Conservation (phyloP, 2,329 filamentous ascomycete species). For the Dothideomycetidae sp. region DNA sequence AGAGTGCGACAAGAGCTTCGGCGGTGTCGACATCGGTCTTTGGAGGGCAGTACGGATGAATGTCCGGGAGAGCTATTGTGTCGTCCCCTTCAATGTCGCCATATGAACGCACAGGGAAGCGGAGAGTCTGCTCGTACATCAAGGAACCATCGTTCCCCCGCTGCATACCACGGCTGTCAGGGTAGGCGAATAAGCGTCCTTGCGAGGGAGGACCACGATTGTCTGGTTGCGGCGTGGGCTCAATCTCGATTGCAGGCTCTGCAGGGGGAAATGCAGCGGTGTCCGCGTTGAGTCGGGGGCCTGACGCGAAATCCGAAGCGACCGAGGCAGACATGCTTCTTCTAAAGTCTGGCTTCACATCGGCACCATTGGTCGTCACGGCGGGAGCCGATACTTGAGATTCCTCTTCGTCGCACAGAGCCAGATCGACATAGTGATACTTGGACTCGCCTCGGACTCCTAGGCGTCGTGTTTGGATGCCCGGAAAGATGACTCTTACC, state of each 20-base stretch:
- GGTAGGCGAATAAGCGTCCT: conserved; percentile 33
- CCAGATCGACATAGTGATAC: conserved; percentile 67
- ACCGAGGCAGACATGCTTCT: conserved; percentile 20
- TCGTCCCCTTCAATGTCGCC: conserved; percentile 49
- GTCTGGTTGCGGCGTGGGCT: conserved; percentile 17
- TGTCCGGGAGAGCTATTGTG: conserved; percentile 66
- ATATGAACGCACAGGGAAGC: conserved; percentile 46
- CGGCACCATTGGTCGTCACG: conserved; percentile 9
- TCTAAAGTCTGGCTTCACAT: conserved; percentile 12
- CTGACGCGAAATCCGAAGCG: conserved; percentile 22
- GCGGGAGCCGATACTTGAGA: conserved; percentile 14
- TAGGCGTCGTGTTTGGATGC: conserved; percentile 78
- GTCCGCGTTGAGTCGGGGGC: conserved; percentile 34
- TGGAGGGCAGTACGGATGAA: conserved; percentile 63
- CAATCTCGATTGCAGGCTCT: conserved; percentile 20
- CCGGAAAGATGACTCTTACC: conserved; percentile 88
- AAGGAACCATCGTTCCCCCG: conserved; percentile 26
- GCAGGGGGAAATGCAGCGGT: conserved; percentile 32
- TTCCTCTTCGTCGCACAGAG: conserved; percentile 32
- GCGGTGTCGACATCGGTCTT: conserved; percentile 80
- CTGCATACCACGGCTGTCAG: conserved; percentile 29
- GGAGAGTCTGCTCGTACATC: conserved; percentile 48
- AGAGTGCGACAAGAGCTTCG: conserved; percentile 71
- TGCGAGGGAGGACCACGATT: conserved; percentile 28
- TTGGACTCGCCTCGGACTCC: conserved; percentile 95